Evolutionary conservation across 169 alveolate species (phyloP).

Genomic region (Babesia caballi): DNA sequence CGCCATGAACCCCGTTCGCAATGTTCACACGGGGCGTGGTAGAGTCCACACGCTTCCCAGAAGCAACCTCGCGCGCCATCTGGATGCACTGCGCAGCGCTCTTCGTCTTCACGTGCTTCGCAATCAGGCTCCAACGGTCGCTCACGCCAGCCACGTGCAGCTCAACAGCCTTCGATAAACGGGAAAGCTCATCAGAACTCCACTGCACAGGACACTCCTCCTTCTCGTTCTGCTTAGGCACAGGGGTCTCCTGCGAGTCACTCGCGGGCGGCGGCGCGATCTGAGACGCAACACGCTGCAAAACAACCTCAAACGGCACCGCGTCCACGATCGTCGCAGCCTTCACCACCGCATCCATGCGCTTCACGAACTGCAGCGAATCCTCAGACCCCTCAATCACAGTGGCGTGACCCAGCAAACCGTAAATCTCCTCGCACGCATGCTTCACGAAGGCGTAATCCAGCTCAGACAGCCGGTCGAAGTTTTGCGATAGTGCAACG

Average conservation of each 20-base stretch:
- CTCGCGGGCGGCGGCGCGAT: slow-evolving; percentile 3
- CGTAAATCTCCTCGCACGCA: slow-evolving; percentile 24
- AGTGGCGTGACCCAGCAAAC: slow-evolving; percentile 32
- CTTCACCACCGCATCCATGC: slow-evolving; percentile 33
- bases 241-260: background rate
- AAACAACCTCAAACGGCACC: background rate
- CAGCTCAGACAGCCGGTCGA: slow-evolving; percentile 48
- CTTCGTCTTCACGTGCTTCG: slow-evolving; percentile 83
- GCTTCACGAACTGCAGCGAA: slow-evolving; percentile 41
- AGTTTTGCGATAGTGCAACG: slow-evolving; percentile 24
- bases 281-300: background rate
- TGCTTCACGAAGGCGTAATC: slow-evolving; percentile 37
- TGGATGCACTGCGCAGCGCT: slow-evolving; percentile 84
- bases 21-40: background rate
- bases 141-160: slow-evolving; percentile 87
- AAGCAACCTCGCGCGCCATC: slow-evolving; percentile 81
- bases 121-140: slow-evolving; percentile 88
- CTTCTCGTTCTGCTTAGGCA: background rate
- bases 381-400: slow-evolving; percentile 29
- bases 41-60: background rate
- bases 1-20: background rate
- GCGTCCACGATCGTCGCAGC: slow-evolving; percentile 7
- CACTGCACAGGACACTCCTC: slow-evolving; percentile 69
- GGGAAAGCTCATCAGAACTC: slow-evolving; percentile 85
- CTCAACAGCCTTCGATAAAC: slow-evolving; percentile 85